Conservation (phyloP, 2,329 filamentous ascomycete species). For the Ascomycota sp. region DNA sequence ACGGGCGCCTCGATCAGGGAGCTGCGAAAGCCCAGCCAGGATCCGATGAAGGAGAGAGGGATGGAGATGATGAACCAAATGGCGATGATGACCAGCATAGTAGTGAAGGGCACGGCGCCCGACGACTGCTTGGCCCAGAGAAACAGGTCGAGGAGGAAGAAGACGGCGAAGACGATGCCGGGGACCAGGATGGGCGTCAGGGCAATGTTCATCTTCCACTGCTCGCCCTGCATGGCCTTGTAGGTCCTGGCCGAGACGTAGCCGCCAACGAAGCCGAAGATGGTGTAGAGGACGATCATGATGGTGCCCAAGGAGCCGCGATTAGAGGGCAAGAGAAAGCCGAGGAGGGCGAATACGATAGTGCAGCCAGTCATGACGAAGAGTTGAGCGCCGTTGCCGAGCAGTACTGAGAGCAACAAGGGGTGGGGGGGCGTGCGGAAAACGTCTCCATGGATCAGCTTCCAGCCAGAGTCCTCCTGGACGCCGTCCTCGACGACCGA, state of each 20-base stretch:
- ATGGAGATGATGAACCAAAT: slow-evolving; percentile 98
- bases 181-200: slow-evolving; percentile 76
- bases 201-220: slow-evolving; percentile 85
- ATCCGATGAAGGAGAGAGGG: slow-evolving; percentile 72
- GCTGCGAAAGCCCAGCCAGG: slow-evolving; percentile 80
- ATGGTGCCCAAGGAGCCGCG: slow-evolving; percentile 85
- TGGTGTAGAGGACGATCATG: slow-evolving; percentile 79
- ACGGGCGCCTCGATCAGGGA: slow-evolving; percentile 56
- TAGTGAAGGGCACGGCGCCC: slow-evolving; percentile 86
- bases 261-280: slow-evolving; percentile 82
- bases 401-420: slow-evolving; percentile 64
- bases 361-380: slow-evolving; percentile 96
- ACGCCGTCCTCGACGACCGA: slow-evolving; percentile 74
- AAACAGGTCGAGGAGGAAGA: slow-evolving; percentile 92
- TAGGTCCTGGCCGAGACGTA: slow-evolving; percentile 82
- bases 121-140: slow-evolving; percentile 86
- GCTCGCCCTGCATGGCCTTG: slow-evolving; percentile 79
- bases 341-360: slow-evolving; percentile 79
- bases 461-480: slow-evolving; percentile 96
- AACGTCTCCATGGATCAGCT: slow-evolving; percentile 90
- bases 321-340: slow-evolving; percentile 89
- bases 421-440: slow-evolving; percentile 76
- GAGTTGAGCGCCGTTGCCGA: slow-evolving; percentile 86
- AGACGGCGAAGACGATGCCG: slow-evolving; percentile 63
- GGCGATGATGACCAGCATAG: slow-evolving; percentile 79